Conservation (phyloP, 2,329 filamentous ascomycete genomes). For the Penicillium rolfsii region DNA sequence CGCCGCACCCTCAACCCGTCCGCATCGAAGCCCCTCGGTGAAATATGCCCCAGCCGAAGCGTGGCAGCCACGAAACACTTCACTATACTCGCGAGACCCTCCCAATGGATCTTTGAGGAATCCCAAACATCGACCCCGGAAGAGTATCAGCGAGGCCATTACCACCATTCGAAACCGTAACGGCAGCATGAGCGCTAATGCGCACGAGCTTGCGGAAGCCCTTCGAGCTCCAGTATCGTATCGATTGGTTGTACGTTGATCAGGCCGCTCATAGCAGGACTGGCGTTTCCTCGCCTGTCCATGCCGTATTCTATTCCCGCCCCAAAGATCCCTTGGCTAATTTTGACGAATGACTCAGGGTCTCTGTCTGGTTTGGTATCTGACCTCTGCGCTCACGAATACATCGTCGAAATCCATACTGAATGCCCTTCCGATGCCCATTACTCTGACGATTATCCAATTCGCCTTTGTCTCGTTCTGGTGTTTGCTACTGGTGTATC, state of each 20-base stretch:
- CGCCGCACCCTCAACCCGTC: conserved; percentile 19
- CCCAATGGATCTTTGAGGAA: conserved; percentile 39
- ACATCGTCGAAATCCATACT: conserved; percentile 97
- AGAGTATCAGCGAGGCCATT: conserved; percentile 88
- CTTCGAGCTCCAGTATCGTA: conserved; percentile 87
- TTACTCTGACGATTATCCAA: conserved; percentile 89
- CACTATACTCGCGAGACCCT: conserved; percentile 50
- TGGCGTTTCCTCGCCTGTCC: neutral
- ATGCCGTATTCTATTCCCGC: neutral
- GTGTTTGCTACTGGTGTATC: conserved; percentile 77
- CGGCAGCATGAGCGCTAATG: conserved; percentile 87
- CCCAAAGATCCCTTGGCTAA: conserved; percentile 66
- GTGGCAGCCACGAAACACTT: conserved; percentile 65
- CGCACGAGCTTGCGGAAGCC: conserved; percentile 88
- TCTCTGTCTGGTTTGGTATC: conserved; percentile 90
- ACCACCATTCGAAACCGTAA: conserved; percentile 77
- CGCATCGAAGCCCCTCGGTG: conserved; percentile 31
- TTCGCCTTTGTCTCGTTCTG: conserved; percentile 90
- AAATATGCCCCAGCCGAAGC: conserved; percentile 51
- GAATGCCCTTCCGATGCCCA: conserved; percentile 85
- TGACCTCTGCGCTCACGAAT: conserved; percentile 92
- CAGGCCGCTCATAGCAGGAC: neutral
- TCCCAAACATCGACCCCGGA: conserved; percentile 69
- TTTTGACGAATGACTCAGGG: conserved; percentile 55
- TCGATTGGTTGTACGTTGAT: conserved; percentile 73